Conservation (phyloP, 176 grass and related monocot genomes). For the Urochloa ruziziensis region DNA sequence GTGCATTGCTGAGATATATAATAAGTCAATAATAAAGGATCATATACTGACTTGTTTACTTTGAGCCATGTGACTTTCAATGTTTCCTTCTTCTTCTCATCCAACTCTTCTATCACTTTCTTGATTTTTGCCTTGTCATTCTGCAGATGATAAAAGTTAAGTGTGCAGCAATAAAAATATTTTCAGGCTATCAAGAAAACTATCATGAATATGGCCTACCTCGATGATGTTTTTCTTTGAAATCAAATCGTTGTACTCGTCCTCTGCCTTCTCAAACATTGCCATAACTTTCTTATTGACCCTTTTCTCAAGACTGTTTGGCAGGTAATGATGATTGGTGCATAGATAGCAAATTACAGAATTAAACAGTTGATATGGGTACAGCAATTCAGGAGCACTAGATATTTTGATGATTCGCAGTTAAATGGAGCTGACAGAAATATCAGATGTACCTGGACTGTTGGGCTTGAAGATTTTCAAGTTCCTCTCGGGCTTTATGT, state of each 20-base stretch:
- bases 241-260: constrained; percentile 94
- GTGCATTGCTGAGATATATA: constrained; percentile 22
- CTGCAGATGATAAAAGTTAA: constrained; percentile 40
- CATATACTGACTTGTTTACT: constrained; percentile 87
- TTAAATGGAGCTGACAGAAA: constrained; percentile 1
- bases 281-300: constrained; percentile 99
- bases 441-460: constrained; percentile 70
- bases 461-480: constrained; percentile 78
- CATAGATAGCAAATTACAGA: constrained; percentile 18
- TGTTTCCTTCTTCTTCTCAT: constrained; percentile 98
- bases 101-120: constrained; percentile 89
- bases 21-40: constrained; percentile 14
- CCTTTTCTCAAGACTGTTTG: constrained; percentile 92
- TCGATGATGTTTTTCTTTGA: constrained; percentile 94
- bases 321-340: constrained; percentile 20
- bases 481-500: constrained; percentile 66
- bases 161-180: not conserved
- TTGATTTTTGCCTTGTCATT: constrained; percentile 95
- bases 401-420: not conserved
- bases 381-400: constrained; percentile 11
- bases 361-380: constrained; percentile 4
- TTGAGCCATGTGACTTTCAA: constrained; percentile 94
- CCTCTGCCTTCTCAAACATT: constrained; percentile 98
- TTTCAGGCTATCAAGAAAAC: constrained; percentile 11
- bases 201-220: constrained; percentile 37